phyloP scores from a whole-genome alignment of 768 basidiomycete genomes.

The Pulveroboletus sp. region DNA sequence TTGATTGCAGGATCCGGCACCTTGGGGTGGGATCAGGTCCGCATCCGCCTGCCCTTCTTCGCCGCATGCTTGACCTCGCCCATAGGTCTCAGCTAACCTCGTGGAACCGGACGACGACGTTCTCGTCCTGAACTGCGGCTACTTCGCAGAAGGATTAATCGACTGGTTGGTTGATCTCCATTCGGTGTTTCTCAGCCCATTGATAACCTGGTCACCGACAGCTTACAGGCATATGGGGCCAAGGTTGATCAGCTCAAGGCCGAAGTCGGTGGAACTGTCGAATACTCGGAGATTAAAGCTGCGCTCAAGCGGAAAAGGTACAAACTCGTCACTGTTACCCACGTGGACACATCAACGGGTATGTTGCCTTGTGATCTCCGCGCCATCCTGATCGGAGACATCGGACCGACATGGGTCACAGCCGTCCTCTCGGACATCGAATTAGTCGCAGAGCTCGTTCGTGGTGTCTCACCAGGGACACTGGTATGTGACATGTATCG shows the following conservation, averaged over 20 bases:
- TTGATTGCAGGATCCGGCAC: conserved; percentile 93
- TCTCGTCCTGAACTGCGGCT: conserved; percentile 85
- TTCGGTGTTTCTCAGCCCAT: neutral
- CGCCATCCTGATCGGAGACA: too few relatives aligned
- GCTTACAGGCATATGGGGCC: conserved; percentile 85
- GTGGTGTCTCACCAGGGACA: conserved; percentile 76
- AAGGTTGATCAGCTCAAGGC: conserved; percentile 82
- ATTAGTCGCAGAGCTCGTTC: conserved; percentile 68
- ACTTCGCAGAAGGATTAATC: conserved; percentile 89
- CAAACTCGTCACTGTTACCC: conserved; percentile 89
- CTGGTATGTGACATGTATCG: conserved; percentile 44
- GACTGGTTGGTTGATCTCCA: conserved; percentile 58
- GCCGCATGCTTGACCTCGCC: conserved; percentile 2
- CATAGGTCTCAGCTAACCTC: conserved; percentile 82
- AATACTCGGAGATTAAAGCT: conserved; percentile 52
- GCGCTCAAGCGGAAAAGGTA: conserved; percentile 77
- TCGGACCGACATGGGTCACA: conserved; percentile 16
- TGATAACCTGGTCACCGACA: conserved; percentile 24
- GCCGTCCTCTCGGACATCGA: conserved; percentile 86
- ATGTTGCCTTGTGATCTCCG: neutral
- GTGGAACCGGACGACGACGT: conserved; percentile 76
- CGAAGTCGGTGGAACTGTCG: conserved; percentile 73
- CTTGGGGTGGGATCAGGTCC: conserved; percentile 91
- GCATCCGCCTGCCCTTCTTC: conserved; percentile 11
- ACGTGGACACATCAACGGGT: conserved; percentile 91